Evolutionary conservation across 2,329 filamentous ascomycete genomes (phyloP), one percentile per base, ranked within the genome.

Genomic region (Calonectria honghensis): DNA sequence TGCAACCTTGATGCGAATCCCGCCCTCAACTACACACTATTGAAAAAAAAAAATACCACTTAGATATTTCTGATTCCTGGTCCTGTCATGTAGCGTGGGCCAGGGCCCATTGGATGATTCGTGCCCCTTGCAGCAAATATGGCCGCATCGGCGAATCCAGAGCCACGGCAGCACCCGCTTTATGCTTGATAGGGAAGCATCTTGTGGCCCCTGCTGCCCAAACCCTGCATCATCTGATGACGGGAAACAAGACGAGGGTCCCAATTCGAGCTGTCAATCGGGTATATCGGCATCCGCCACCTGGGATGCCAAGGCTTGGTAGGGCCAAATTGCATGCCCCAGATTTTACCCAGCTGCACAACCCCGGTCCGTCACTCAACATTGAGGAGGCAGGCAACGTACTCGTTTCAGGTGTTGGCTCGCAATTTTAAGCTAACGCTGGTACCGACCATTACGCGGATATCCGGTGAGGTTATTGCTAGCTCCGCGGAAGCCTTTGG

Each of bases 161-260:
- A 48, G 35, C 27, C 51, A 9, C 39, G 39, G 64, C 50, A 50
- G 18, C 41, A 63, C 24, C 52, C 70, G 70, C 70, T 45, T 50
- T 37, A 31, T 57, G 52, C 37, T 50, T 50, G 61, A 70, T 65
- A 18, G 45, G 68, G 59, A 51, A 48, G 35, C 48, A 31, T 52
- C 50, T 32, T 27, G 50, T 68, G 39, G 69, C 61, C 70, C 70
- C 32, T 48, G 54, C 66, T 18, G 11, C 20, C 35, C 14, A 18
- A 64, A 48, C 70, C 70, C 24, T 57, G 65, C 45, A 65, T 69
- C 71, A 73, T 73, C 45, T 69, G 71, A 73, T 48, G 32, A 66
- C 65, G 57, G 48, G 71, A 35, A 73, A 73, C 29, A 37, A 48
- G 45, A 54, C 51, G 27, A 31, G 51, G 31, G 31, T n/a, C 50